phyloP scores from a whole-genome alignment of 192 early-diverging fungal species.

The Backusella morwellensis region DNA sequence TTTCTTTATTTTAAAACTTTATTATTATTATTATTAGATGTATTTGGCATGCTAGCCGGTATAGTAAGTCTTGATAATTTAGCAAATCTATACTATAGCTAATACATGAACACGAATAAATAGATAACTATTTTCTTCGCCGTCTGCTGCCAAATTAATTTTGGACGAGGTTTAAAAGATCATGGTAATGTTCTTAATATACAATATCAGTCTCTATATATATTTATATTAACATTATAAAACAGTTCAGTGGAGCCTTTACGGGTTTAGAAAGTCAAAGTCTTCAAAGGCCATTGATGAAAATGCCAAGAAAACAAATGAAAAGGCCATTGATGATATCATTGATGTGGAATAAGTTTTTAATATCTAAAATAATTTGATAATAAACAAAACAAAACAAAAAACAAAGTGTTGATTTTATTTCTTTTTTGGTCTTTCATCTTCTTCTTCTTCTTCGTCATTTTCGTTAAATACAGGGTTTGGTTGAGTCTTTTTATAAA shows the following conservation, averaged over 20 bases:
- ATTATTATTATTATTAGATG: neutral
- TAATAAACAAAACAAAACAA: neutral
- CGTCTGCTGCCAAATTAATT: neutral
- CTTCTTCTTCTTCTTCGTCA: neutral
- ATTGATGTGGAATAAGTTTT: neutral
- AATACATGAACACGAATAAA: neutral
- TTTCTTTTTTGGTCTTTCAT: conserved; percentile 14
- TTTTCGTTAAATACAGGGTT: conserved; percentile 15
- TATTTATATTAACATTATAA: neutral
- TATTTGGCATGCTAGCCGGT: neutral
- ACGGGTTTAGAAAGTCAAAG: neutral
- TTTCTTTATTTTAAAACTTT: neutral
- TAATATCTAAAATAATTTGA: neutral
- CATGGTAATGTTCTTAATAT: neutral
- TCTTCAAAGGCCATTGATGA: neutral
- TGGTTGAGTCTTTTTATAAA: conserved; percentile 19
- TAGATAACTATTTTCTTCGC: neutral
- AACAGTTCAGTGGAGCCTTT: neutral
- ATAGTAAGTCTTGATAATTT: neutral
- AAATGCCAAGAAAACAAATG: neutral
- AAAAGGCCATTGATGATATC: neutral
- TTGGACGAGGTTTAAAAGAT: neutral
- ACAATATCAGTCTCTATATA: neutral
- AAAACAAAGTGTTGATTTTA: neutral
- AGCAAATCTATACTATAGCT: neutral